A percentile compares a stretch with the other conserved stretches of the same genome.
Conservation (phyloP, 2,329 filamentous ascomycete genomes). For the Fusarium sp. region DNA sequence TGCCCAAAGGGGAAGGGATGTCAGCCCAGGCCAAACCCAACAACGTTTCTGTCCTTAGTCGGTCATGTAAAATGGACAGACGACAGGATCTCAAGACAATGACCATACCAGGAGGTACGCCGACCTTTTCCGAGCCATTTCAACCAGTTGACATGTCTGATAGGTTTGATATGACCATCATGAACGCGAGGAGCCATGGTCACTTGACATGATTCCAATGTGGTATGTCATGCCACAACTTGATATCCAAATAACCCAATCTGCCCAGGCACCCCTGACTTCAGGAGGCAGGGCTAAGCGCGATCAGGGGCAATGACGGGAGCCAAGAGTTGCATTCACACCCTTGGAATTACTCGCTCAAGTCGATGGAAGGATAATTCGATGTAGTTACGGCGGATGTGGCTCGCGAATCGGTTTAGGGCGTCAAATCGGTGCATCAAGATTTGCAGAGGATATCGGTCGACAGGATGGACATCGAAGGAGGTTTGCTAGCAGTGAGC, state of each 20-base stretch:
- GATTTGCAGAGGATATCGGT: not conserved
- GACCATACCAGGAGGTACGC: not conserved
- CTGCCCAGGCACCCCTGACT: constrained; percentile 20
- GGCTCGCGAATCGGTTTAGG: not conserved
- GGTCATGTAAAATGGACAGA: not conserved
- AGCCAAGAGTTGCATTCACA: not conserved
- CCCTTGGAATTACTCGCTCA: not conserved
- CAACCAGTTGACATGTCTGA: not conserved
- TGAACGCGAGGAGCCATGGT: no score
- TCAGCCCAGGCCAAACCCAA: not conserved
- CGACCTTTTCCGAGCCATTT: not conserved
- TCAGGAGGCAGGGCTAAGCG: constrained; percentile 13
- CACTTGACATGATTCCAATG: not conserved
- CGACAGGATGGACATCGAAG: not conserved
- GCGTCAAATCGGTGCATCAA: not conserved
- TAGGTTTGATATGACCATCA: not conserved
- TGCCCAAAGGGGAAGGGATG: not conserved
- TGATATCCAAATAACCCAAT: not conserved
- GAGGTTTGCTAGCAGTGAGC: not conserved
- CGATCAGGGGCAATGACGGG: not conserved
- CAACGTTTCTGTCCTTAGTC: not conserved
- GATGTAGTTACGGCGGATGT: not conserved
- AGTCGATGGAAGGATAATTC: not conserved
- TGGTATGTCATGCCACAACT: not conserved
- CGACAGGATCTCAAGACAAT: not conserved